Base-by-base conservation (phyloP, 2,329 filamentous ascomycete genomes). In the Annulohypoxylon truncatum region DNA sequence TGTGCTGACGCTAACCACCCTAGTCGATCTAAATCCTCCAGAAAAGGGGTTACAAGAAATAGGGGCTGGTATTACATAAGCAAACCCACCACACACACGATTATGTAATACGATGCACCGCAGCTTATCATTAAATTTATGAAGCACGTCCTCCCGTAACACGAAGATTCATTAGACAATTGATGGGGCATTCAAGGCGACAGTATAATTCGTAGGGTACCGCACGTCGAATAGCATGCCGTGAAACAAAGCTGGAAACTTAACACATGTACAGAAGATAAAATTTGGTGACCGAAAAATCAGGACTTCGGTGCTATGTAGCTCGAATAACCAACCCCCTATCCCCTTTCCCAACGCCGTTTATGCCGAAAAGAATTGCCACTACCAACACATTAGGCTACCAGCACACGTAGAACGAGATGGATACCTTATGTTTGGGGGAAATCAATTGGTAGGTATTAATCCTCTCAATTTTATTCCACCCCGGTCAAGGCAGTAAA, bases 261-360 rank as follows among this genome's bases (percentile, higher is more conserved):
- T 29, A 22, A 22, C 28, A 35, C 28, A 35, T 35, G 28, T 20
- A 51, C 47, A 51, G 47, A 51, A 51, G 12, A 35, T 51, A 51
- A 33, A 42, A 42, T 48, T 48, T n/a, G 44, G 3, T 10, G 35
- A 50, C 9, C 51, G 9, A 42, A 54, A 18, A 40, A 7, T 15
- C 12, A 54, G 13, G 28, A 51, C 47, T 51, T 20, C 12, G 22
- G 22, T 56, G 28, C 42, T 48, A 38, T 40, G 28, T 8, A 42
- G 28, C 4, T 22, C 20, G 26, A 53, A 57, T 38, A 38, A 18
- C 48, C 12, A 29, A n/a, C 33, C n/a, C 35, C 35, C 4, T 10
- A 31, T 31, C 29, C n/a, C 29, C 22, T 40, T n/a, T 26, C 60
- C 38, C 13, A 58, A 58, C 53, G 38, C 60, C 60, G 31, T 29